These are phyloP conservation scores for Podila epicladia DNA, from an alignment of 192 early-diverging fungal species.

Conservation along the genomic window DNA sequence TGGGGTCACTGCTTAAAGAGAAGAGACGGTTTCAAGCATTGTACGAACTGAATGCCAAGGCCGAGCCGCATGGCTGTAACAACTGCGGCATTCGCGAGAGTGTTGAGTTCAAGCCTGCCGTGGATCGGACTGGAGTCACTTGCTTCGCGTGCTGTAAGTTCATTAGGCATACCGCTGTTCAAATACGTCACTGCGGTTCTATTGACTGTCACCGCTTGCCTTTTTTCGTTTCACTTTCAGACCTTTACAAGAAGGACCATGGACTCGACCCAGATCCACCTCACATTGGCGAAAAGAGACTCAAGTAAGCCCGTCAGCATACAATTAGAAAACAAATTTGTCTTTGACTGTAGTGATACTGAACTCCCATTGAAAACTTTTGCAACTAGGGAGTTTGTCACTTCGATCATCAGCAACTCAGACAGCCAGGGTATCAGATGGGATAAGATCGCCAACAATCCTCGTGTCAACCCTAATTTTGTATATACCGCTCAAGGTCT, in stretches of 20 bases:
- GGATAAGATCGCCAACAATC: slow-evolving; percentile 32
- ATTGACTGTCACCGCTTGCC: not conserved
- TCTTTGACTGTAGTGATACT: not conserved
- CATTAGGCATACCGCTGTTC: too few species aligned
- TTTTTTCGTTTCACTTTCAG: slow-evolving; percentile 1
- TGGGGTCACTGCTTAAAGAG: slow-evolving; percentile 16
- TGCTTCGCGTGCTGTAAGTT: slow-evolving; percentile 22
- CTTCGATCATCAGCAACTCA: not conserved
- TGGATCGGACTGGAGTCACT: slow-evolving; percentile 9
- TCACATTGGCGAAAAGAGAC: not conserved
- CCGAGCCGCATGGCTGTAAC: slow-evolving; percentile 18
- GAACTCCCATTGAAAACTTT: not conserved
- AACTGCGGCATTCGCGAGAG: slow-evolving; percentile 24
- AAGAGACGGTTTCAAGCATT: slow-evolving; percentile 34
- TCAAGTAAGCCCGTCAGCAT: not conserved
- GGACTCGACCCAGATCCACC: slow-evolving; percentile 10
- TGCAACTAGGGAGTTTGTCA: not conserved
- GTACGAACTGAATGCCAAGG: slow-evolving; percentile 20
- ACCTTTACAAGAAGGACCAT: not conserved
- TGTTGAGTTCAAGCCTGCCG: slow-evolving; percentile 1
- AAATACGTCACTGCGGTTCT: not conserved
- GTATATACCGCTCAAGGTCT: slow-evolving; percentile 16
- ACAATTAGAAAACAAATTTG: too few species aligned
- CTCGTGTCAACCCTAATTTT: slow-evolving; percentile 14
- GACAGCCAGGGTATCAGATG: slow-evolving; percentile 16